Evolutionary conservation across 202 grass and related monocot genomes (phyloP), one percentile per base, ranked within the genome.

Genomic region (Hordeum pubiflorum): DNA sequence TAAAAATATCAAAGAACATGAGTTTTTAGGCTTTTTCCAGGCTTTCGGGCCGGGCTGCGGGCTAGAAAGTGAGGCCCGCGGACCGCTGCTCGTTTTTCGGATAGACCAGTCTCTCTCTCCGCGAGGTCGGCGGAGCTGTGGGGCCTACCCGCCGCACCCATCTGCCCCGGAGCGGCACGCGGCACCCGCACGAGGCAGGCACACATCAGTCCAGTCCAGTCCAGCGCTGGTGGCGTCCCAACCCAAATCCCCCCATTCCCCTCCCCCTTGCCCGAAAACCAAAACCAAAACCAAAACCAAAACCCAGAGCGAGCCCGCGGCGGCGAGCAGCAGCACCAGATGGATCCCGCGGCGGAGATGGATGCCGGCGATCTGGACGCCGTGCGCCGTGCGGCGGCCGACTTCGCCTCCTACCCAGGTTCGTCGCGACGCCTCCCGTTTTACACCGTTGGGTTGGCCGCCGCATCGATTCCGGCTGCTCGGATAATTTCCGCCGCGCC

Each of bases 391-490:
- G 91, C 81, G 33, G 91, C 91, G n/a, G 65, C 74, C 3, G 88
- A 91, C 29, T 94, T 94, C 68, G 88, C 69, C n/a, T 84, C 88
- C 40, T 91, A 89, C 69, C 86, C 91, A 58, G 91, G 91, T 54
- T n/a, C 48, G 46, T 43, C 66, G 20, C 79, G 55, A 39, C 18
- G 69, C 6, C 23, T 15, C 67, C 9, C 22, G 61, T 24, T 48
- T 11, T 9, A 23, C 2, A 10, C 2, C 13, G 29, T 4, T 1
- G 21, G 29, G 29, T 4, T 1, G 21, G 29, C 33, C 14, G 33
- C 79, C 56, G 41, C 69, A 32, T 52, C 43, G 3, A 10, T 0
- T 10, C 68, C 68, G 43, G 38, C 13, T 58, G 14, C 36, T 61
- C 40, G 62, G 50, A 9, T 44, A 26, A 50, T 80, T 31, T 20